A percentile compares a stretch with the other conserved stretches of the same genome.
Conservation (phyloP, 2,329 filamentous ascomycete genomes). For the Trichoderma polysporum region DNA sequence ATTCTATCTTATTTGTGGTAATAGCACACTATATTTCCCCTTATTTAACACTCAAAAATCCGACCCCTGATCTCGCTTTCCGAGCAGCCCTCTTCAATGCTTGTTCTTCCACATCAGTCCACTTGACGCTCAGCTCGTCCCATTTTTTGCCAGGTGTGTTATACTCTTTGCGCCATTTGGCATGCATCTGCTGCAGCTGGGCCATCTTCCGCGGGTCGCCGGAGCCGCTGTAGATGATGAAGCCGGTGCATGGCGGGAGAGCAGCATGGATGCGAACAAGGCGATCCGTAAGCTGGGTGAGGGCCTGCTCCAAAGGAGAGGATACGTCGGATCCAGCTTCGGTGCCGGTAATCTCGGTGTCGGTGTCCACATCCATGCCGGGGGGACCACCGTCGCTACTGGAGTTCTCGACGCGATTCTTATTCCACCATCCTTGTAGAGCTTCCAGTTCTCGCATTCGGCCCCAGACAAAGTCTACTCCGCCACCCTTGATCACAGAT, state of each 20-base stretch:
- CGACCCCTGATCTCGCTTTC: constrained; percentile 60
- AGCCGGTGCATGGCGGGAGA: constrained; percentile 63
- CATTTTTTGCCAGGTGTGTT: constrained; percentile 63
- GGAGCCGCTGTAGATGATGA: constrained; percentile 65
- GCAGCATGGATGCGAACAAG: constrained; percentile 56
- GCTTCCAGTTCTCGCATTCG: constrained; percentile 66
- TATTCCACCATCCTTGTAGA: constrained; percentile 67
- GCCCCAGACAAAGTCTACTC: constrained; percentile 67
- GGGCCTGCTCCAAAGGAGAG: constrained; percentile 45
- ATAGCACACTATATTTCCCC: constrained; percentile 18
- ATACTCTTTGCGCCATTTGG: constrained; percentile 63
- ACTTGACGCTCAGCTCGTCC: constrained; percentile 65
- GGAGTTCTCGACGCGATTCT: constrained; percentile 46
- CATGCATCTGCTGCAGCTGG: constrained; percentile 58
- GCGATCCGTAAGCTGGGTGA: constrained; percentile 47
- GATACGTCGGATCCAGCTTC: constrained; percentile 24
- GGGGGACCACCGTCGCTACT: constrained; percentile 39
- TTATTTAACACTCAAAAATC: constrained; percentile 64
- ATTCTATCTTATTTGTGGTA: not conserved
- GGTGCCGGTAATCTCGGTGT: constrained; percentile 21
- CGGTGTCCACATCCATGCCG: constrained; percentile 3
- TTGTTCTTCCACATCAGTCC: constrained; percentile 67
- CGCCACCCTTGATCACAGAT: constrained; percentile 55
- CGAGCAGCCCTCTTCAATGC: constrained; percentile 57
- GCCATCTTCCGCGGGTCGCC: constrained; percentile 68